A percentile compares a stretch with the other conserved stretches of the same genome.
These are phyloP conservation scores for Cochlearia excelsa DNA, from an alignment of 345 rosid species.

Conservation along the genomic window DNA sequence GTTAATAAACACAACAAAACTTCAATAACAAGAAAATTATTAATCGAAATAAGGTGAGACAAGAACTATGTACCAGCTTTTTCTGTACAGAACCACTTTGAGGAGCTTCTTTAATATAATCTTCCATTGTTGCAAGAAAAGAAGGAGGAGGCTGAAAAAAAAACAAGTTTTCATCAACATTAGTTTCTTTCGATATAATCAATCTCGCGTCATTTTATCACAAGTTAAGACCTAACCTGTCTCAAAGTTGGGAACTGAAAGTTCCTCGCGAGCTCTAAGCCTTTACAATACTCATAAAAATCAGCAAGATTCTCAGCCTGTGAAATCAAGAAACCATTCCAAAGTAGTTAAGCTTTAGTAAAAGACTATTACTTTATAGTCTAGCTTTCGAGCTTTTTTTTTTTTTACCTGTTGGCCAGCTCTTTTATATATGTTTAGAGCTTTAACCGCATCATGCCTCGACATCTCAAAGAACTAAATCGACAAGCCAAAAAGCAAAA, in stretches of 20 bases:
- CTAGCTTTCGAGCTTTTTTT: constrained; percentile 11
- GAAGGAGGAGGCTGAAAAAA: constrained; percentile 65
- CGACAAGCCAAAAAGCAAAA: background rate
- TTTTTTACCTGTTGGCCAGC: constrained; percentile 82
- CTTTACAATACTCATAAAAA: constrained; percentile 37
- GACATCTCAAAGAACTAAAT: constrained; percentile 93
- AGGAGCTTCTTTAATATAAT: constrained; percentile 82
- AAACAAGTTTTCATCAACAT: background rate
- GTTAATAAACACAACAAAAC: background rate
- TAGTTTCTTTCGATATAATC: background rate
- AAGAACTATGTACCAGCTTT: constrained; percentile 58
- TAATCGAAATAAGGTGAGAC: constrained; percentile 1
- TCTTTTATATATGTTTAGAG: constrained; percentile 75
- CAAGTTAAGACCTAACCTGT: constrained; percentile 32
- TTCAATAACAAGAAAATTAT: constrained; percentile 1
- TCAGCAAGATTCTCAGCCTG: constrained; percentile 67
- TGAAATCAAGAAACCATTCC: constrained; percentile 11
- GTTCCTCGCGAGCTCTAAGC: constrained; percentile 35
- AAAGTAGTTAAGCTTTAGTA: background rate
- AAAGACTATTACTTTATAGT: constrained; percentile 5
- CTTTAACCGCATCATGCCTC: constrained; percentile 80
- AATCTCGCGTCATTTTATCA: constrained; percentile 5
- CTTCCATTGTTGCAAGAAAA: constrained; percentile 95
- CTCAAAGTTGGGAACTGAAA: constrained; percentile 39
- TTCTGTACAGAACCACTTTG: constrained; percentile 55